These are phyloP conservation scores for Nemania sp. DNA, from an alignment of 2,329 filamentous ascomycete genomes.

Conservation along the genomic window DNA sequence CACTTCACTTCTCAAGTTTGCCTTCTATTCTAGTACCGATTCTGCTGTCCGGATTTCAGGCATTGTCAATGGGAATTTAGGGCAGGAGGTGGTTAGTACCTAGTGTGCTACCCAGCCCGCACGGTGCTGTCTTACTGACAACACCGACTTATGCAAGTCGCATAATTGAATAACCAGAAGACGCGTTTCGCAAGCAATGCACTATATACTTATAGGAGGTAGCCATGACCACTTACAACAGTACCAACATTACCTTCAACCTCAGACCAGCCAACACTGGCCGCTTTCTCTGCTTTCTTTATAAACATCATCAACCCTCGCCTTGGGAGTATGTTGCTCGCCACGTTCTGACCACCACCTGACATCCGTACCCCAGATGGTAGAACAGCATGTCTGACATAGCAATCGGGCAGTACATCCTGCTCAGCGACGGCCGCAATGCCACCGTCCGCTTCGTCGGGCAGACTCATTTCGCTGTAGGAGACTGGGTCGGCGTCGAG, in stretches of 20 bases:
- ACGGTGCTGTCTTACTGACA: conserved; percentile 5
- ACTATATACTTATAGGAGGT: conserved; percentile 3
- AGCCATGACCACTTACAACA: conserved; percentile 17
- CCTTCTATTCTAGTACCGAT: background rate
- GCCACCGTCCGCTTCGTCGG: conserved; percentile 83
- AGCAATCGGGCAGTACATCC: conserved; percentile 73
- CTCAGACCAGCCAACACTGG: conserved; percentile 15
- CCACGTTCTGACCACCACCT: conserved; percentile 34
- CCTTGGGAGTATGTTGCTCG: conserved; percentile 6
- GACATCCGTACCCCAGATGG: conserved; percentile 35
- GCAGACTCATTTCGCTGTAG: conserved; percentile 75
- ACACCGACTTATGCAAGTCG: conserved; percentile 30
- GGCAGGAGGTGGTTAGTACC: background rate
- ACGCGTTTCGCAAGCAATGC: conserved; percentile 21
- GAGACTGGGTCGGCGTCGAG: conserved; percentile 90
- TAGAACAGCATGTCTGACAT: conserved; percentile 56
- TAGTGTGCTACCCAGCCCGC: background rate
- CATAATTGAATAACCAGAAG: conserved; percentile 29
- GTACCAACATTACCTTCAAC: conserved; percentile 17
- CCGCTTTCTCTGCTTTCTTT: conserved; percentile 7
- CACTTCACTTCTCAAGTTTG: too few species aligned
- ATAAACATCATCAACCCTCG: conserved; percentile 17
- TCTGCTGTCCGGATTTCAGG: background rate
- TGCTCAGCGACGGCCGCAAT: conserved; percentile 76
- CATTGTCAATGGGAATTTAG: background rate